phyloP scores from a whole-genome alignment of 495 filamentous ascomycete genomes.

The Penicillium coprophilum region DNA sequence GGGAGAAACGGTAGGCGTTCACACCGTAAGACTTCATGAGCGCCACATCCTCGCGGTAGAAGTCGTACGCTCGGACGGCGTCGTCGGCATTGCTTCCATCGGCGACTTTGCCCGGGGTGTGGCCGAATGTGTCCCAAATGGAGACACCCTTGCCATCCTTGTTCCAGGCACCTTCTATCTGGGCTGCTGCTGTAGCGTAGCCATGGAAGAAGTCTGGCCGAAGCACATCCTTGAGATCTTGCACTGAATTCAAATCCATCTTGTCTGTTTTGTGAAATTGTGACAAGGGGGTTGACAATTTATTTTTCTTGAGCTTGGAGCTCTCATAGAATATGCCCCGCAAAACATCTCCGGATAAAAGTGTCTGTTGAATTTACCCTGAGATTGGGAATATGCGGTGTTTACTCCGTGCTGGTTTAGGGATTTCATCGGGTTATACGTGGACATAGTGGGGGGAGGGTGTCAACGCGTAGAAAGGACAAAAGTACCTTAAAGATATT shows the following conservation, averaged over 20 bases:
- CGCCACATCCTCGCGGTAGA: constrained; percentile 66
- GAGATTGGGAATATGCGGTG: background rate
- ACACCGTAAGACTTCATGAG: constrained; percentile 66
- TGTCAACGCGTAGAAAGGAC: background rate
- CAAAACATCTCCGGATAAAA: constrained; percentile 11
- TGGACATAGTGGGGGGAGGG: background rate
- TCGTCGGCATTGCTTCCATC: constrained; percentile 64
- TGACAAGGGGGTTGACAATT: background rate
- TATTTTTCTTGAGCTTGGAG: background rate
- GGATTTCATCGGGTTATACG: constrained; percentile 1
- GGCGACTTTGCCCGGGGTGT: constrained; percentile 66
- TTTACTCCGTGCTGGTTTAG: constrained; percentile 19
- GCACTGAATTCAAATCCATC: constrained; percentile 34
- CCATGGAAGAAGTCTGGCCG: constrained; percentile 39
- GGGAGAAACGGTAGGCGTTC: constrained; percentile 67
- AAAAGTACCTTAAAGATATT: background rate
- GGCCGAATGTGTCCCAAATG: constrained; percentile 73
- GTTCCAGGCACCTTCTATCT: constrained; percentile 68
- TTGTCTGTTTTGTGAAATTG: background rate
- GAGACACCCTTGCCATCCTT: constrained; percentile 66
- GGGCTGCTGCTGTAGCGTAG: constrained; percentile 43
- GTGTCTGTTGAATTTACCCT: constrained; percentile 12
- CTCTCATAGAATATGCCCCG: background rate
- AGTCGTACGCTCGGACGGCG: constrained; percentile 69
- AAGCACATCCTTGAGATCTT: constrained; percentile 34